Conservation (phyloP, 148 eudicot species). For the Camellia japonica region DNA sequence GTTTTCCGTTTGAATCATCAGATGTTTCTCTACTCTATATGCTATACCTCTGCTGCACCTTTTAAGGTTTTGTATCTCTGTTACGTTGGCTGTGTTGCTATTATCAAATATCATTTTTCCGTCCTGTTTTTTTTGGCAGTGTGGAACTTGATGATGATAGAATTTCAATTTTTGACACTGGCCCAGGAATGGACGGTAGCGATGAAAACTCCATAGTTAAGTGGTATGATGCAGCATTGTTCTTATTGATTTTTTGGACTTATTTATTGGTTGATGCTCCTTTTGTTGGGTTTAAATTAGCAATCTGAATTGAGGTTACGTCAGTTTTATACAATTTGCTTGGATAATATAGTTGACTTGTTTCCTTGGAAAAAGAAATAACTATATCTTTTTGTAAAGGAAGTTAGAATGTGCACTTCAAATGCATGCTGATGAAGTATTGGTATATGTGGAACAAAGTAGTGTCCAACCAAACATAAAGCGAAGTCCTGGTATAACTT, state of each 20-base stretch:
- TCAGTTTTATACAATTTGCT: neutral
- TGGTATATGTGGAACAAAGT: neutral
- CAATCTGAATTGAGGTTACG: neutral
- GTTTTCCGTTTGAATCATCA: neutral
- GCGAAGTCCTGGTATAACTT: neutral
- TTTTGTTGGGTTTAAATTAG: neutral
- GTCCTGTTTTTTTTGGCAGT: constrained; percentile 33
- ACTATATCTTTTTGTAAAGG: neutral
- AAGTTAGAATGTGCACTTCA: neutral
- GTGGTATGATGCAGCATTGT: constrained; percentile 41
- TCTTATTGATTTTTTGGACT: neutral
- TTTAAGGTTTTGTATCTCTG: neutral
- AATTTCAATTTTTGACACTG: constrained; percentile 61
- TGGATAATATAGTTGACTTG: neutral
- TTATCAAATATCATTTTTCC: neutral
- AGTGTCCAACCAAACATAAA: neutral
- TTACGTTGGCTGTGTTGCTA: neutral
- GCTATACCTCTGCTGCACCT: neutral
- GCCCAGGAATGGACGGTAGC: constrained; percentile 75
- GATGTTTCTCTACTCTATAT: neutral
- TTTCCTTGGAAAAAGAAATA: neutral
- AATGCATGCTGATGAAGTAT: neutral
- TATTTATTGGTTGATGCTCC: neutral
- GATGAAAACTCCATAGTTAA: constrained; percentile 57
- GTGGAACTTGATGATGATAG: constrained; percentile 35